A percentile compares a stretch with the other conserved stretches of the same genome.
Conservation (phyloP, 2,329 filamentous ascomycete species). For the Sporothrix luriei region DNA sequence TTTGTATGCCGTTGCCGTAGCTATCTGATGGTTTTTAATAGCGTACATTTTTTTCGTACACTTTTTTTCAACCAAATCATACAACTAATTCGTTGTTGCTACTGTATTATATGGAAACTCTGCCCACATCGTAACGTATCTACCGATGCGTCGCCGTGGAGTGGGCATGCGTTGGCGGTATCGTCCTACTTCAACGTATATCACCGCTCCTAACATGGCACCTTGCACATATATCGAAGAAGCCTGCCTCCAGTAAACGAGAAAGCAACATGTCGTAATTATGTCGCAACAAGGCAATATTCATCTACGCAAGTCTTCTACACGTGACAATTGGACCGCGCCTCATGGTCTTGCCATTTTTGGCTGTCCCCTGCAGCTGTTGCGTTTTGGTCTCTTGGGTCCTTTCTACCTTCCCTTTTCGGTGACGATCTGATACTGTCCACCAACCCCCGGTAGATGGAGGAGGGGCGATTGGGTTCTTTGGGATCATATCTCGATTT, state of each 20-base stretch:
- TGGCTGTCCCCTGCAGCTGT: background rate
- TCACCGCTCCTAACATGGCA: background rate
- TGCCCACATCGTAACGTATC: background rate
- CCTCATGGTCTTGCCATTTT: background rate
- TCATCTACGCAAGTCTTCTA: background rate
- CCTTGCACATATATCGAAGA: background rate
- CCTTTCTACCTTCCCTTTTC: slow-evolving; percentile 16
- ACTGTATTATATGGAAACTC: background rate
- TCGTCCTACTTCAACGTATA: background rate
- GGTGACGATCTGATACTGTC: slow-evolving; percentile 10
- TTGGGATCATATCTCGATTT: background rate
- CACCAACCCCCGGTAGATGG: slow-evolving; percentile 2
- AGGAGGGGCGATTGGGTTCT: slow-evolving; percentile 12
- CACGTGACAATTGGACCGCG: background rate
- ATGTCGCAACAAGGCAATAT: background rate
- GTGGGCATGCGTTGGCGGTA: background rate
- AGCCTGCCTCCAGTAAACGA: background rate
- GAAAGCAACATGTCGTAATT: too few species aligned
- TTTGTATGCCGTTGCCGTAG: background rate
- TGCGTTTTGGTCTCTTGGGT: background rate
- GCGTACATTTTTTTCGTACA: background rate
- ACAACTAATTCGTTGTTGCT: background rate
- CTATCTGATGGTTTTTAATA: background rate
- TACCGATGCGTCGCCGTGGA: background rate
- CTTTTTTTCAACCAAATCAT: background rate